Evolutionary conservation across 331 rosid species (phyloP).

Genomic region (Saraca asoca): DNA sequence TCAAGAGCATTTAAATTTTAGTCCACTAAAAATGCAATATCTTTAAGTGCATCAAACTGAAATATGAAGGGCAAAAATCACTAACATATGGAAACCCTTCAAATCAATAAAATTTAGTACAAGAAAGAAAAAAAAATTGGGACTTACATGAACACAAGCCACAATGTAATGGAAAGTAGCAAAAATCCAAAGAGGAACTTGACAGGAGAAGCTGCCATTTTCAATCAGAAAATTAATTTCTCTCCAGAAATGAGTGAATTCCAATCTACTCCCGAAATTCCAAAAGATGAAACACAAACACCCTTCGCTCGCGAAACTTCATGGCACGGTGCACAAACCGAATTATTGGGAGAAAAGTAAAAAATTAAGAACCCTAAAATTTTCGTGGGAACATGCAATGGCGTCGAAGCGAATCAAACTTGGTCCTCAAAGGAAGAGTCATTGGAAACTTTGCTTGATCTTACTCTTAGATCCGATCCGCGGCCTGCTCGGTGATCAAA

Average conservation of each 20-base stretch:
- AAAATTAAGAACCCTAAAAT: conserved; percentile 33
- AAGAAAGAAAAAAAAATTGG: conserved; percentile 12
- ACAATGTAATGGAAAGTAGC: conserved; percentile 46
- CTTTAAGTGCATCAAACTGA: not conserved
- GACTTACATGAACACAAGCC: conserved; percentile 69
- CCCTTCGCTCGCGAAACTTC: conserved; percentile 38
- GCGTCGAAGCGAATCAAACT: conserved; percentile 21
- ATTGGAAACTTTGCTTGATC: conserved; percentile 41
- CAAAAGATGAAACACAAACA: conserved; percentile 29
- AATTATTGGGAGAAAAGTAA: conserved; percentile 17
- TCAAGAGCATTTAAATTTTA: not conserved
- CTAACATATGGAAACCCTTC: not conserved
- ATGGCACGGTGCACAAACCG: conserved; percentile 6
- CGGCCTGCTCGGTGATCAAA: conserved; percentile 48
- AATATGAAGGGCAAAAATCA: not conserved
- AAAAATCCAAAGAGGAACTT: conserved; percentile 56
- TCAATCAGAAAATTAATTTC: conserved; percentile 17
- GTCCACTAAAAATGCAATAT: conserved; percentile 17
- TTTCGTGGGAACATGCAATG: conserved; percentile 20
- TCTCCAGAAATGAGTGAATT: conserved; percentile 26
- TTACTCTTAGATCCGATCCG: conserved; percentile 60
- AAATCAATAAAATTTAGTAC: not conserved
- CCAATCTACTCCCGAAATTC: conserved; percentile 34
- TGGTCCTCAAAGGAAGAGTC: conserved; percentile 47
- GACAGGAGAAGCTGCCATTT: conserved; percentile 63